Base-by-base conservation (phyloP, 371 early-diverging fungal genomes). In the Rhizopus arrhizus region DNA sequence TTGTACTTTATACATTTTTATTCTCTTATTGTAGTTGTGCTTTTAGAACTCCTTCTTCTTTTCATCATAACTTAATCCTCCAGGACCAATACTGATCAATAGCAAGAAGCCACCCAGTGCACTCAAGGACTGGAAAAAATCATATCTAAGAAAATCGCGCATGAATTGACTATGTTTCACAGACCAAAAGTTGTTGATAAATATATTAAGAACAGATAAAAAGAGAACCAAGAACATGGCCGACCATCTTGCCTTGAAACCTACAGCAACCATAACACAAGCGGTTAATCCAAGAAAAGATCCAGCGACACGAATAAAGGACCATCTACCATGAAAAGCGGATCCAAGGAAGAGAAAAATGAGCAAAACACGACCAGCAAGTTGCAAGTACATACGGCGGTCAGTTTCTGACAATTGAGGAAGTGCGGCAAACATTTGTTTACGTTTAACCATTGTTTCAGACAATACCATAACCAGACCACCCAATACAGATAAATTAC, bases 101-200 rank as follows among this genome's bases (percentile, higher is more conserved):
- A 97, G 75, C 56, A 97, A 75, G 74, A 97, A 92, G 15, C 98
- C 97, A 55, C 98, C 97, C 75, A 96, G 87, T 74, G 95, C 94
- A 13, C 94, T 94, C 52, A 97, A 81, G 3, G 92, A 97, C 75
- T 97, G 97, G 91, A 97, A 97, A 69, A 97, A 97, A 78, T 97
- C 98, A 73, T 97, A 97, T 81, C 95, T 93, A 66, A 94, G 85
- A 72, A 96, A 97, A 63, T 97, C 98, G 58, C 91, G 85, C 68
- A 89, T 89, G 36, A 86, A 83, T 50, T 86, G 83, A 58, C 82
- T 82, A 53, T 89, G 88, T 67, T 93, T 91, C 55, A 95, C 80
- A 7, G 92, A 85, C 98, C 98, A 97, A 89, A 95, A 97, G 88
- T 96, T 95, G 81, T 97, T 97, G 65, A 96, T 86, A 33, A 92